Evolutionary conservation across 371 early-diverging fungal species (phyloP).

Genomic region (Lichtheimia hyalospora): DNA sequence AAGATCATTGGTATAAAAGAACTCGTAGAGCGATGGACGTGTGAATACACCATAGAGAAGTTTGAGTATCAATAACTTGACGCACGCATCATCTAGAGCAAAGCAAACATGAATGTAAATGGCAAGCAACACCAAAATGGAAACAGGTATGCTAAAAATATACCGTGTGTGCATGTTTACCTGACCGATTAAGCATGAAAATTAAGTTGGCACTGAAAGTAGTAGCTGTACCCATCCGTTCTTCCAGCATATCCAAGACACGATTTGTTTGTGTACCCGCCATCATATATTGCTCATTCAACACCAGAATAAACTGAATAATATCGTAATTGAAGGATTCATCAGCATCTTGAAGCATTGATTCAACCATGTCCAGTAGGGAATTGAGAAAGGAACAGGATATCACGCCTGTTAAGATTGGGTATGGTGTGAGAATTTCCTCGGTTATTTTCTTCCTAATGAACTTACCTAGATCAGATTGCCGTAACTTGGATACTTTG

Average conservation of each 20-base stretch:
- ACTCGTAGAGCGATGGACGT: conserved; percentile 54
- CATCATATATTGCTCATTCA: conserved; percentile 75
- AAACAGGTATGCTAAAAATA: conserved; percentile 6
- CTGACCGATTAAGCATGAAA: conserved; percentile 84
- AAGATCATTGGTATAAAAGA: conserved; percentile 90
- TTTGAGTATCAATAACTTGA: conserved; percentile 72
- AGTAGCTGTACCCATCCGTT: conserved; percentile 66
- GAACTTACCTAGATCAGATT: conserved; percentile 58
- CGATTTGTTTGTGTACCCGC: conserved; percentile 46
- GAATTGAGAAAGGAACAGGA: conserved; percentile 37
- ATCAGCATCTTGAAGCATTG: conserved; percentile 62
- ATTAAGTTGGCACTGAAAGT: conserved; percentile 83
- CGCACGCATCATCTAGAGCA: conserved; percentile 57
- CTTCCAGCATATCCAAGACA: conserved; percentile 55
- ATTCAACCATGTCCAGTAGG: conserved; percentile 72
- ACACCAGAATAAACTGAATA: conserved; percentile 66
- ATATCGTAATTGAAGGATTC: conserved; percentile 74
- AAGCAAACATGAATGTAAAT: background rate
- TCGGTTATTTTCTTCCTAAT: no score
- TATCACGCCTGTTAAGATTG: background rate
- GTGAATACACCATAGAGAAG: conserved; percentile 70
- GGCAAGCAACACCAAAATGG: conserved; percentile 17
- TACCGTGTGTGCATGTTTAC: conserved; percentile 28
- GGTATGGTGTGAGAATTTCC: no score
- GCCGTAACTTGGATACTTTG: conserved; percentile 62